Evolutionary conservation across 208 protist genomes (phyloP).

Genomic region (Novymonas esmeraldas): DNA sequence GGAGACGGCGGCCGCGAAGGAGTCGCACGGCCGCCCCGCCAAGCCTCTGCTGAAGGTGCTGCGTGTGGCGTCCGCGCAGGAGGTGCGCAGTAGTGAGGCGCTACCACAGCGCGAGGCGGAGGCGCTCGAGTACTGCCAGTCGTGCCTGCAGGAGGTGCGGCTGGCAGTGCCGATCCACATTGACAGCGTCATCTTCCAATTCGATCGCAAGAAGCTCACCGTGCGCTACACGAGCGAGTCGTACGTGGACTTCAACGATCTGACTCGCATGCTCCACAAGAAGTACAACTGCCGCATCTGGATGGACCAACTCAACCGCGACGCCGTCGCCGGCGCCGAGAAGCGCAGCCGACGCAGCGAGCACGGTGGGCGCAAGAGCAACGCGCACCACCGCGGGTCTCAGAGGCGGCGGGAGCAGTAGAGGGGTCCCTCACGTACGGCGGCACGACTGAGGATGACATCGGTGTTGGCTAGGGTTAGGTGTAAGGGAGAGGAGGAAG

Average conservation of each 20-base stretch:
- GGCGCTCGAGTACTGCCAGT: conserved; percentile 62
- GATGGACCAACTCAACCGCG: conserved; percentile 90
- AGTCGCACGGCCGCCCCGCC: background rate
- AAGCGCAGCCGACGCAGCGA: conserved; percentile 19
- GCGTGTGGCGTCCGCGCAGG: conserved; percentile 52
- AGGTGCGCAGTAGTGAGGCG: conserved; percentile 44
- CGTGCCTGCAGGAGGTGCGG: conserved; percentile 44
- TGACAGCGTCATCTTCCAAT: conserved; percentile 82
- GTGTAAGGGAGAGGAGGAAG: background rate
- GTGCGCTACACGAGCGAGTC: conserved; percentile 77
- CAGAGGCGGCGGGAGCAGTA: conserved; percentile 20
- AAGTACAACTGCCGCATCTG: conserved; percentile 90
- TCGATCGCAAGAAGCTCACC: conserved; percentile 90
- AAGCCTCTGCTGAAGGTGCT: conserved; percentile 42
- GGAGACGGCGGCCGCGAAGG: conserved; percentile 9
- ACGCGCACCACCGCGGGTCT: conserved; percentile 10
- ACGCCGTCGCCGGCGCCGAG: conserved; percentile 33
- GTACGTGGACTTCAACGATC: conserved; percentile 83
- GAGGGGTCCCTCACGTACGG: background rate
- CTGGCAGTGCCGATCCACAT: conserved; percentile 69
- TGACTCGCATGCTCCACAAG: conserved; percentile 74
- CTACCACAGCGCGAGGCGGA: conserved; percentile 57
- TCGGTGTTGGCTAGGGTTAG: no score
- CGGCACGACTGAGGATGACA: no score
- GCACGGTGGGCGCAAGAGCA: conserved; percentile 17